These are phyloP conservation scores for Microstegium vimineum DNA, from an alignment of 176 grass and related monocot genomes.

Conservation along the genomic window DNA sequence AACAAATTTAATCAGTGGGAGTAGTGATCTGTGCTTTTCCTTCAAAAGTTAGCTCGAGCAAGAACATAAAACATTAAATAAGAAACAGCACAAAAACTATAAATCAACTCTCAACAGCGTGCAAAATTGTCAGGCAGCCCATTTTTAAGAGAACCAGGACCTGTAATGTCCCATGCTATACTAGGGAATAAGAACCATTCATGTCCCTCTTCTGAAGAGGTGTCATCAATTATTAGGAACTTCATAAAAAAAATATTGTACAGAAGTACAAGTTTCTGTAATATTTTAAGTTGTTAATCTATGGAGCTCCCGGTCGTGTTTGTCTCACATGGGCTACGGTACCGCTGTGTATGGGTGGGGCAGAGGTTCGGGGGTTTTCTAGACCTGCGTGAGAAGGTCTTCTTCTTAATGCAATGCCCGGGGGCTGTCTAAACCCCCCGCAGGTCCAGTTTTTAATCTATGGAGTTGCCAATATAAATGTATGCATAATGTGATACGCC, in stretches of 20 bases:
- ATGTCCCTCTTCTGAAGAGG: neutral
- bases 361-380: no score
- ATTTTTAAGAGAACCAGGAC: neutral
- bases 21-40: neutral
- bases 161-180: neutral
- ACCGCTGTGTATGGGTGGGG: no score
- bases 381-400: no score
- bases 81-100: neutral
- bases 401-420: no score
- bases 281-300: neutral
- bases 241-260: neutral
- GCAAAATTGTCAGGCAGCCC: neutral
- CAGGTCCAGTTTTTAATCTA: neutral
- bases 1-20: neutral
- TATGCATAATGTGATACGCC: neutral
- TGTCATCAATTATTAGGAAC: neutral
- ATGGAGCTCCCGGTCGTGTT: no score
- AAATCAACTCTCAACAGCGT: neutral
- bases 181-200: neutral
- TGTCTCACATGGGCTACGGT: no score
- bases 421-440: no score
- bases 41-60: neutral
- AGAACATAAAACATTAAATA: neutral
- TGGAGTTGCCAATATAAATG: neutral
- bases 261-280: neutral